Percentiles rank a stretch among this genome's conserved stretches.
Conservation (phyloP, 257 asterid genomes). For the Fraxinus quadrangulata region DNA sequence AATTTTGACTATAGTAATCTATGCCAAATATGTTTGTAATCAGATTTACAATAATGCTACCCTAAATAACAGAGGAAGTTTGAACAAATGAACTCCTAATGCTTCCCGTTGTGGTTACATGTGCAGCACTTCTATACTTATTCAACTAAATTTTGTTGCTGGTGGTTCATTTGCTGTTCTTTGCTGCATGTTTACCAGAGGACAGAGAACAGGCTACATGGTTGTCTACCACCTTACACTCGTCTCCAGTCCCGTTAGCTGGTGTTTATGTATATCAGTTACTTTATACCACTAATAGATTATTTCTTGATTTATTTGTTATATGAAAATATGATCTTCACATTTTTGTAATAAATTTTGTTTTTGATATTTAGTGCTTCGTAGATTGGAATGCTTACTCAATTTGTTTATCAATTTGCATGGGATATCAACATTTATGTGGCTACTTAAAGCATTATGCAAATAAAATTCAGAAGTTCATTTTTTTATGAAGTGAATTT, state of each 20-base stretch:
- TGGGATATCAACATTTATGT: too few species aligned
- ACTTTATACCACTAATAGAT: conserved; percentile 4
- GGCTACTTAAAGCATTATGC: too few species aligned
- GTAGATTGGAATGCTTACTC: background rate
- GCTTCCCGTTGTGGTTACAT: background rate
- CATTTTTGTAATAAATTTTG: conserved; percentile 3
- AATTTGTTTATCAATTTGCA: background rate
- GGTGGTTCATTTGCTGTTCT: conserved; percentile 33
- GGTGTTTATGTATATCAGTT: conserved; percentile 35
- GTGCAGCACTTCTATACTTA: background rate
- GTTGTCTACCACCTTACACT: conserved; percentile 24
- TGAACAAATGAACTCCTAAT: background rate
- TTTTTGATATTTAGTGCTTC: background rate
- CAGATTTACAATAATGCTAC: background rate
- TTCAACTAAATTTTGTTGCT: conserved; percentile 26
- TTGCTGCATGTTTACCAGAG: conserved; percentile 21
- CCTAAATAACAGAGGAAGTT: background rate
- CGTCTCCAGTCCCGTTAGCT: too few species aligned
- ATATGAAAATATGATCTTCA: background rate
- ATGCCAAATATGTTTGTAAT: too few species aligned
- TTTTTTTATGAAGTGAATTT: too few species aligned
- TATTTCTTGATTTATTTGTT: conserved; percentile 4
- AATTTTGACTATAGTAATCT: too few species aligned
- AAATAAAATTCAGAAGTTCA: too few species aligned
- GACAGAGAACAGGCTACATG: conserved; percentile 32